Base-by-base conservation (phyloP, 2,329 filamentous ascomycete genomes). In the Graphilbum ipis-grandicollis region DNA sequence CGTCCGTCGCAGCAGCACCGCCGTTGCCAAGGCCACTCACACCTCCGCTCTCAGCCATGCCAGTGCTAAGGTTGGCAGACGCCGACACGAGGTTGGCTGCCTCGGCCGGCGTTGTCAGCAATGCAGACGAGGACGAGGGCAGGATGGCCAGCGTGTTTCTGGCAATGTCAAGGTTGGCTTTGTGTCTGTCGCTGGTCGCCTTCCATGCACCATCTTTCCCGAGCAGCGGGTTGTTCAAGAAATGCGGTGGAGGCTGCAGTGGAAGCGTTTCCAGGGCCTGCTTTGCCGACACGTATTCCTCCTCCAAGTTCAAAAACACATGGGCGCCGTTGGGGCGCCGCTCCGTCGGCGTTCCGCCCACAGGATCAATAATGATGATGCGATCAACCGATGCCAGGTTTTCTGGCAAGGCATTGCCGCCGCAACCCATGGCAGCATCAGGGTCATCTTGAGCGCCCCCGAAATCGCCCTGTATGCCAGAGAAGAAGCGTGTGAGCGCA, bases 231-330 rank as follows among this genome's bases (percentile, higher is more conserved):
- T 15, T 22, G 31, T 18, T 15, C 38, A 8, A 41, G 39, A 17
- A 23, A 22, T 28, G 15, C n/a, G 18, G 30, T 18, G 30, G n/a
- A 9, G n/a, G 37, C 22, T 25, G 13, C 33, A 18, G 25, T 7
- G 33, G 21, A 22, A 47, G 38, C 2, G 42, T 44, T 35, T 53
- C 49, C 19, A 93, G 62, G 45, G 84, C 70, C 14, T 66, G 56
- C 42, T 71, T 65, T 34, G 93, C 77, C 19, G 68, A 59, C 2
- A 70, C 62, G 46, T 80, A 93, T 52, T 98, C 88, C 50, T 96
- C 85, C 50, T 92, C 80, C 39, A 98, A 66, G 48, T 98, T 98
- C 51, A 98, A 71, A 51, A 94, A 96, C 8, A 90, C 71, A 52
- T 90, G 79, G 2, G 79, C 69, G 35, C 66, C 71, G 55, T 79